A percentile compares a stretch with the other conserved stretches of the same genome.
phyloP scores from a whole-genome alignment of 257 asterid genomes.

The Solanum verrucosum region DNA sequence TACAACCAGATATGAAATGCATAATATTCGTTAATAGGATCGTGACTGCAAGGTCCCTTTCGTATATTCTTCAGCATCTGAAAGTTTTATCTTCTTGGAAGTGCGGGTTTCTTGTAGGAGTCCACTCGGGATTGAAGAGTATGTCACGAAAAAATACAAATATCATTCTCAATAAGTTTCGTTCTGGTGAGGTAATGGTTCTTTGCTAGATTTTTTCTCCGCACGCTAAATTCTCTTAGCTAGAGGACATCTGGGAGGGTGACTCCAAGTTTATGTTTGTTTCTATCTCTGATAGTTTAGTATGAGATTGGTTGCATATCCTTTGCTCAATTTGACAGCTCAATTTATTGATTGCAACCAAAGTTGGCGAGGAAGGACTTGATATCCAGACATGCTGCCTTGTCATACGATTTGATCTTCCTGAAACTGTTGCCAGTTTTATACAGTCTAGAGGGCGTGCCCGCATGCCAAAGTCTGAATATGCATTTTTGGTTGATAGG shows the following conservation, averaged over 20 bases:
- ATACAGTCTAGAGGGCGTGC: constrained; percentile 99
- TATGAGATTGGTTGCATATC: not conserved
- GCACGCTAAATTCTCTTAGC: not conserved
- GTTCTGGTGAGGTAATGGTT: constrained; percentile 79
- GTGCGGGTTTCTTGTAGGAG: constrained; percentile 85
- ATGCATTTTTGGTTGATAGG: constrained; percentile 92
- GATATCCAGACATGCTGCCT: constrained; percentile 99
- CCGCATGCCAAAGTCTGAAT: constrained; percentile 94
- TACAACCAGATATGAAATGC: constrained; percentile 80
- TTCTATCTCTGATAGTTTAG: not conserved
- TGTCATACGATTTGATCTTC: constrained; percentile 97
- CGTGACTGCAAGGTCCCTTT: constrained; percentile 81
- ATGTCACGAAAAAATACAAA: constrained; percentile 60
- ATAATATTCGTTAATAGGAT: constrained; percentile 89
- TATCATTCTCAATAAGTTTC: constrained; percentile 70
- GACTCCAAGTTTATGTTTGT: not conserved
- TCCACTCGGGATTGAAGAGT: constrained; percentile 54
- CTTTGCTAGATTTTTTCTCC: not conserved
- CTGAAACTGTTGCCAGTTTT: constrained; percentile 95
- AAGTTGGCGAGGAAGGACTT: constrained; percentile 99
- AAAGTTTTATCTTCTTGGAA: constrained; percentile 73
- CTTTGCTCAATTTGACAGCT: constrained; percentile 44
- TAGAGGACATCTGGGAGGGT: not conserved
- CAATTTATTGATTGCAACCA: constrained; percentile 90
- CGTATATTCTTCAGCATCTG: constrained; percentile 49